A percentile compares a stretch with the other conserved stretches of the same genome.
These are phyloP conservation scores for Hypoxylon sp. DNA, from an alignment of 2,329 filamentous ascomycete species.

Conservation along the genomic window DNA sequence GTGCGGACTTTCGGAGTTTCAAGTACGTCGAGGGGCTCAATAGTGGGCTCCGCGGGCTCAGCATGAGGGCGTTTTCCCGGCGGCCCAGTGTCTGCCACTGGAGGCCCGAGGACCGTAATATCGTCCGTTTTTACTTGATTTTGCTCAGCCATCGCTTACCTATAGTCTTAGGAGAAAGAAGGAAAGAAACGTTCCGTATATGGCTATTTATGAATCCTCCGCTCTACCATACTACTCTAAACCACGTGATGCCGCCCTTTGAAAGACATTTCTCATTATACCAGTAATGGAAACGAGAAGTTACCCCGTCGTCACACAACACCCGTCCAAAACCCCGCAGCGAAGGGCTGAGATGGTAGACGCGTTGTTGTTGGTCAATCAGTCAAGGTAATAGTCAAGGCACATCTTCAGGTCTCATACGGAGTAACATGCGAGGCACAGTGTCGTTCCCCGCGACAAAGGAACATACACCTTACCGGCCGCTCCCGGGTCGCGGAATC, in stretches of 20 bases:
- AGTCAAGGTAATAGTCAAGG: too few relatives aligned
- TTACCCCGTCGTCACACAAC: neutral
- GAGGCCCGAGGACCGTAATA: constrained; percentile 10
- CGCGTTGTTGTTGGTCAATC: too few relatives aligned
- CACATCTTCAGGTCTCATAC: neutral
- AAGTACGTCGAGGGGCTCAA: constrained; percentile 36
- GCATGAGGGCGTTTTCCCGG: constrained; percentile 15
- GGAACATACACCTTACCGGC: constrained; percentile 47
- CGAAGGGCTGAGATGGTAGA: too few relatives aligned
- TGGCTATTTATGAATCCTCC: neutral
- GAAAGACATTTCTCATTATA: neutral
- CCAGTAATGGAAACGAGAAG: too few relatives aligned
- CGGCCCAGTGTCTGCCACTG: constrained; percentile 4
- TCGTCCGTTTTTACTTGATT: constrained; percentile 12
- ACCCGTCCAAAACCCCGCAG: too few relatives aligned
- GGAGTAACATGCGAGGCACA: constrained; percentile 39
- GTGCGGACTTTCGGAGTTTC: constrained; percentile 44
- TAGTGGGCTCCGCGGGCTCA: constrained; percentile 1
- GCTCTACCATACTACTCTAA: neutral
- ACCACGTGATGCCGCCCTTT: neutral
- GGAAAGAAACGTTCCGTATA: neutral
- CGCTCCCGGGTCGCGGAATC: constrained; percentile 35
- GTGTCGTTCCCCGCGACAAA: constrained; percentile 43
- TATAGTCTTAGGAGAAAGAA: too few relatives aligned
- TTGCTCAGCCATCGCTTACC: constrained; percentile 3